Conservation (phyloP, 768 basidiomycete genomes). For the Tremella mesenterica region DNA sequence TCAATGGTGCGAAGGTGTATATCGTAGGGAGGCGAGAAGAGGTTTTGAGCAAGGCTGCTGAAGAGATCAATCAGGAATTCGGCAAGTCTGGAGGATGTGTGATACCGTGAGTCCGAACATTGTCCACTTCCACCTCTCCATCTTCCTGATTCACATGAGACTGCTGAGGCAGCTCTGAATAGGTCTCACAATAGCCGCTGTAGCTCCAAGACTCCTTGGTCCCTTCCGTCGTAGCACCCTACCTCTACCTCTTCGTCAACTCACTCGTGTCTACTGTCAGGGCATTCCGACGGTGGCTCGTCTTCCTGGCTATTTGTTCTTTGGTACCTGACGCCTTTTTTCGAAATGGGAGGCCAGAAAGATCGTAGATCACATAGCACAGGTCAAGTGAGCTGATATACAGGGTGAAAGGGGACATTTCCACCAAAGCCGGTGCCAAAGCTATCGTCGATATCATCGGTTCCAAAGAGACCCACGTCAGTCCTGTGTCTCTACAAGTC, state of each 20-base stretch:
- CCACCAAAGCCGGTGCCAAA: constrained; percentile 24
- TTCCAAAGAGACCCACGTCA: constrained; percentile 9
- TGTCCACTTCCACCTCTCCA: neutral
- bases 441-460: constrained; percentile 17
- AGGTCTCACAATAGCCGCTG: neutral
- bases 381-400: neutral
- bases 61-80: constrained; percentile 19
- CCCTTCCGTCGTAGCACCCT: too few relatives aligned
- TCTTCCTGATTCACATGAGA: neutral
- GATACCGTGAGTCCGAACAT: constrained; percentile 17
- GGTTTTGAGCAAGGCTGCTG: constrained; percentile 21
- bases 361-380: too few relatives aligned
- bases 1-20: constrained; percentile 41
- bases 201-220: too few relatives aligned
- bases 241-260: too few relatives aligned
- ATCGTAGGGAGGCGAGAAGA: constrained; percentile 35
- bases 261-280: too few relatives aligned
- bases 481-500: neutral
- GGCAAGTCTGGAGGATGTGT: neutral
- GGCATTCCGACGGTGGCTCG: too few relatives aligned
- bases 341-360: too few relatives aligned
- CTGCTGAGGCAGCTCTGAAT: neutral
- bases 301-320: too few relatives aligned
- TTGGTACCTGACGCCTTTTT: too few relatives aligned
- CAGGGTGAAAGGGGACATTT: constrained; percentile 31